Evolutionary conservation across 2,329 filamentous ascomycete species (phyloP), one percentile per base, ranked within the genome.

Genomic region (Hypoxylon sp.): DNA sequence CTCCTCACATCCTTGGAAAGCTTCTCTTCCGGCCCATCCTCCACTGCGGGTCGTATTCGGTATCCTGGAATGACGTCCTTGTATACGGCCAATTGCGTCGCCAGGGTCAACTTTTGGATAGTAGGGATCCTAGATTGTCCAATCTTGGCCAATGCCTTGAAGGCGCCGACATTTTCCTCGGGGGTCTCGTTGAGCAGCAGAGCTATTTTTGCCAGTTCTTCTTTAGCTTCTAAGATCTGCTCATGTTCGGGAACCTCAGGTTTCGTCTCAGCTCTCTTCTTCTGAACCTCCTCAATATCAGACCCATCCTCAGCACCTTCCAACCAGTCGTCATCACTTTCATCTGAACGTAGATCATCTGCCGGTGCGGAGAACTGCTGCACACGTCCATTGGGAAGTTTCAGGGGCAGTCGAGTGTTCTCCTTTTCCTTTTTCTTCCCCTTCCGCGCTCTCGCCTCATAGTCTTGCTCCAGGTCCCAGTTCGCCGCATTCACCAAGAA

Each of bases 1-100:
- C 88, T 90, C 73, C 91, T 89, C 32, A 98, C 93, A 26, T 98
- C 95, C 76, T 97, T 97, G 4, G 94, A 97, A 1, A 98, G 81
- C 76, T 96, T 96, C 67, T 89, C 89, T 60, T 86, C 85, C 73
- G 90, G 84, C 46, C 90, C 88, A 30, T 93, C 90, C 63, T 96
- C 92, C 0, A 85, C 83, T 3, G 93, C 81, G 1, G 93, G 91
- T 17, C 95, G 89, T 81, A 99, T 98, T 64, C 95, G 87, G 77
- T 99, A 99, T 20, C 95, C 95, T 0, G 95, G 95, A 62, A 99
- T 98, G 48, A 97, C 87, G 78, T 98, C 95, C 77, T 94, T 97
- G 83, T 94, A 99, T 11, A 98, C 88, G 0, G 94, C 87, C 75
- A 95, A 85, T 78, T 97, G 94, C 20, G 95, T 93, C 49, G 90